Evolutionary conservation across 164 flowering plant genomes (phyloP).

Genomic region (Malania oleifera): DNA sequence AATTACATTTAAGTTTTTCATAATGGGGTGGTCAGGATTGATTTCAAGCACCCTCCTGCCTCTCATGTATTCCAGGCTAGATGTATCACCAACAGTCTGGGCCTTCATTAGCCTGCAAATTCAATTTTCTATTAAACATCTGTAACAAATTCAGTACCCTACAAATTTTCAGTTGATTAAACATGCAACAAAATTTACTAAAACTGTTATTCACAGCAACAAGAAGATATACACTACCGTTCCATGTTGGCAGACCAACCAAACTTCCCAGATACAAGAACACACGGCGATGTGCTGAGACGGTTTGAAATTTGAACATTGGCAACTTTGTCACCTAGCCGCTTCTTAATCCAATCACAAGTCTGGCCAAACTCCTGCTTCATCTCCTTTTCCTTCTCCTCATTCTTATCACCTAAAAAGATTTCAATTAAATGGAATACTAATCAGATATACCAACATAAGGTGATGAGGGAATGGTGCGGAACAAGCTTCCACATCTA

Average conservation of each 20-base stretch:
- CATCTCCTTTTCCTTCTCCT: constrained; percentile 72
- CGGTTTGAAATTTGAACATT: constrained; percentile 88
- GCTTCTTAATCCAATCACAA: constrained; percentile 94
- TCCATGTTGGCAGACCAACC: constrained; percentile 99
- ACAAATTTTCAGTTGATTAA: not conserved
- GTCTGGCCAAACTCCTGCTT: constrained; percentile 79
- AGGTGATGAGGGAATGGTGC: not conserved
- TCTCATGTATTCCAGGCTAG: constrained; percentile 73
- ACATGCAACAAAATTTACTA: not conserved
- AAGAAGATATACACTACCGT: constrained; percentile 39
- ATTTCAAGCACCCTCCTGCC: constrained; percentile 86
- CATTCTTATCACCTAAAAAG: constrained; percentile 68
- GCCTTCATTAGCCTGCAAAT: constrained; percentile 76
- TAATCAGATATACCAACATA: not conserved
- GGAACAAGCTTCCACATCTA: not conserved
- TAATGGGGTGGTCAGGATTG: constrained; percentile 75
- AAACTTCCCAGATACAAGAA: constrained; percentile 90
- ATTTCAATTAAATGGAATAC: not conserved
- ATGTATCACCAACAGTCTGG: constrained; percentile 57
- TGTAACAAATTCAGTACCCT: no score
- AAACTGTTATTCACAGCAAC: not conserved
- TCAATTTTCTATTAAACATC: not conserved
- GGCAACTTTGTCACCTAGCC: constrained; percentile 81
- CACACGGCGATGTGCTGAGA: constrained; percentile 87
- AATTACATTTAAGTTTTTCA: constrained; percentile 58